These are phyloP conservation scores for Trichoderma lentiforme DNA, from an alignment of 2,329 filamentous ascomycete species.

Conservation along the genomic window DNA sequence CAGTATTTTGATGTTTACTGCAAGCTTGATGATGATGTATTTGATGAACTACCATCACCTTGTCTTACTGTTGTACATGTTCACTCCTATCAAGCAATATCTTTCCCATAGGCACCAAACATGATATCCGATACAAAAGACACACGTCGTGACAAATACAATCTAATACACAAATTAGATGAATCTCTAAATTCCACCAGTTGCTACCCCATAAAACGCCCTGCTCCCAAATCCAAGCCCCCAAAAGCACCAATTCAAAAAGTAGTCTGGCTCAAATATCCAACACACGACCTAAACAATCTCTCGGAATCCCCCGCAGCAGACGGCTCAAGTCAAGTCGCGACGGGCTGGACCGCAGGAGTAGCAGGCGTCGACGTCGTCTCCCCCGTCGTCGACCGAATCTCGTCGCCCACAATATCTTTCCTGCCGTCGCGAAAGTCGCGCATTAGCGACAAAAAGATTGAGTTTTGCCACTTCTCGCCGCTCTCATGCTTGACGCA, in stretches of 20 bases:
- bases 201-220: background rate
- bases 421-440: conserved; percentile 45
- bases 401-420: conserved; percentile 42
- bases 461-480: conserved; percentile 46
- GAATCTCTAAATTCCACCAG: background rate
- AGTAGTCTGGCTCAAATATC: background rate
- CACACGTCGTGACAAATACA: background rate
- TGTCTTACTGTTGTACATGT: background rate
- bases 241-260: background rate
- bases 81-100: background rate
- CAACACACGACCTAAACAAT: background rate
- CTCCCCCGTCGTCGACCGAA: conserved; percentile 34
- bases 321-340: conserved; percentile 19
- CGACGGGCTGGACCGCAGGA: conserved; percentile 1
- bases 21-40: background rate
- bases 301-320: background rate
- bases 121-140: background rate
- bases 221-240: background rate
- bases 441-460: conserved; percentile 44
- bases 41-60: background rate
- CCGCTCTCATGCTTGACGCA: conserved; percentile 43
- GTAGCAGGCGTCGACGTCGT: background rate
- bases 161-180: background rate
- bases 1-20: background rate
- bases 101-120: background rate